Evolutionary conservation across 2,329 filamentous ascomycete genomes (phyloP).

Genomic region (Ophiocordyceps australis): DNA sequence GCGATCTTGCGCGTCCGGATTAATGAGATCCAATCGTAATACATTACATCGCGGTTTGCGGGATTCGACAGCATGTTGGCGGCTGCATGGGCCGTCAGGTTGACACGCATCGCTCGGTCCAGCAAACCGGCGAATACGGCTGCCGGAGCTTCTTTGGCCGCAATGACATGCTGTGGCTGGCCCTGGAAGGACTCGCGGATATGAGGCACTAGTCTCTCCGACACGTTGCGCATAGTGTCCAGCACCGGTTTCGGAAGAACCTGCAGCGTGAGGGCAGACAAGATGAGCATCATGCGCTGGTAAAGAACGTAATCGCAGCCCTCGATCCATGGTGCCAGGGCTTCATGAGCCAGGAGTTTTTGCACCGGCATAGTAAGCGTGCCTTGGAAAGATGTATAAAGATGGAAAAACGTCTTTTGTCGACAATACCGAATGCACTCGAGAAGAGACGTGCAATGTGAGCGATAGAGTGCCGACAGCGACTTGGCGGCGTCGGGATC

Average conservation of each 20-base stretch:
- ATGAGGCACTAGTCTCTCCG: slow-evolving; percentile 61
- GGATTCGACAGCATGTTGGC: slow-evolving; percentile 83
- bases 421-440: slow-evolving; percentile 94
- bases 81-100: slow-evolving; percentile 82
- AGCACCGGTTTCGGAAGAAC: slow-evolving; percentile 79
- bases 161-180: slow-evolving; percentile 68
- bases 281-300: slow-evolving; percentile 88
- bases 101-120: slow-evolving; percentile 76
- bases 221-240: slow-evolving; percentile 74
- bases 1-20: slow-evolving; percentile 44
- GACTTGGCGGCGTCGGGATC: slow-evolving; percentile 78
- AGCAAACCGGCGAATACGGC: slow-evolving; percentile 76
- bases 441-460: slow-evolving; percentile 86
- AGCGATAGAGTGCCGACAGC: slow-evolving; percentile 73
- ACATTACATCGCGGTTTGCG: slow-evolving; percentile 88
- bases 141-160: slow-evolving; percentile 76
- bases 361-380: slow-evolving; percentile 94
- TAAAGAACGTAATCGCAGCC: slow-evolving; percentile 93
- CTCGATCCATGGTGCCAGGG: slow-evolving; percentile 80
- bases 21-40: slow-evolving; percentile 67
- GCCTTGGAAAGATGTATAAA: slow-evolving; percentile 89
- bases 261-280: slow-evolving; percentile 76
- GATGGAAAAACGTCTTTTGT: slow-evolving; percentile 88
- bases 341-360: slow-evolving; percentile 69
- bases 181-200: slow-evolving; percentile 73